Percentiles rank a stretch among this genome's conserved stretches.
These are phyloP conservation scores for Thalassiosira livingstoniorum DNA, from an alignment of 352 stramenopile species.

Conservation along the genomic window DNA sequence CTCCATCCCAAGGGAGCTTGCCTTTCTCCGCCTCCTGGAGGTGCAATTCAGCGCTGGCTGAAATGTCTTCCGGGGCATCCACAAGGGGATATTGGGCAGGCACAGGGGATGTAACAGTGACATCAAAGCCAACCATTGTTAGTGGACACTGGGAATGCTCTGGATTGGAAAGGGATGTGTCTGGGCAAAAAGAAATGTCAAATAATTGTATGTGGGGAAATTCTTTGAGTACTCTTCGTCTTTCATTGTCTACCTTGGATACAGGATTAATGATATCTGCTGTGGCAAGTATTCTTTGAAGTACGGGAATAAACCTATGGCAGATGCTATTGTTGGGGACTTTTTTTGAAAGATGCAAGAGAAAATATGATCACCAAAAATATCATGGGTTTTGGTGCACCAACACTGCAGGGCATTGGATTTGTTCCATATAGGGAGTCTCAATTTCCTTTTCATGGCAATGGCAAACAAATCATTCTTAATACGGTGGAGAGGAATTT, in stretches of 20 bases:
- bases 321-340: neutral
- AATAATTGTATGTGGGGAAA: neutral
- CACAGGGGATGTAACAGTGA: no score
- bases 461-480: conserved; percentile 24
- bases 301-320: neutral
- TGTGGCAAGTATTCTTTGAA: neutral
- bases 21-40: no score
- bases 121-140: neutral
- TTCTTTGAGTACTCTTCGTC: neutral
- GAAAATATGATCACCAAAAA: neutral
- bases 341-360: neutral
- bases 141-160: neutral
- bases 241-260: neutral
- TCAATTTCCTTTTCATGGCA: neutral
- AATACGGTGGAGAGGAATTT: no score
- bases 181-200: conserved; percentile 3
- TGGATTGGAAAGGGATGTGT: neutral
- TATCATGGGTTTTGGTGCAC: neutral
- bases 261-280: neutral
- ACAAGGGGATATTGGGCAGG: no score
- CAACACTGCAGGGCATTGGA: neutral
- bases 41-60: no score
- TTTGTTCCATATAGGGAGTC: neutral
- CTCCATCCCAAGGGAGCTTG: no score
- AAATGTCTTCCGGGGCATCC: no score